Evolutionary conservation across 2,329 filamentous ascomycete species (phyloP).

Genomic region (Achaetomium macrosporum): DNA sequence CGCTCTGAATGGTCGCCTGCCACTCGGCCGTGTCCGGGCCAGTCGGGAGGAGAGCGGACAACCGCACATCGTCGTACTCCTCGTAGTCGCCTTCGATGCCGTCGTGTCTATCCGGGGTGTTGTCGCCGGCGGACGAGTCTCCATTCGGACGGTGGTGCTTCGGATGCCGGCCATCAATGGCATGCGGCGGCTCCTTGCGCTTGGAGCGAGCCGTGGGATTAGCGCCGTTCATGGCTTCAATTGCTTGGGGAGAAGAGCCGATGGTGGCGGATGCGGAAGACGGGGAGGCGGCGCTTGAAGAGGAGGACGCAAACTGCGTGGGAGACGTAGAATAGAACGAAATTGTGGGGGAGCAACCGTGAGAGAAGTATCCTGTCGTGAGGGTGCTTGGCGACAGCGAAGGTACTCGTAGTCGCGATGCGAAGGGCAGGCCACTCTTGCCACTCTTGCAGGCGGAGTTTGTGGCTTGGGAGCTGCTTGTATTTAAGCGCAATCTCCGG

Average conservation of each 20-base stretch:
- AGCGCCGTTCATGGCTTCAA: constrained; percentile 25
- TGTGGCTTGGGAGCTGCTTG: constrained; percentile 7
- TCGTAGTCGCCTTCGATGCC: constrained; percentile 40
- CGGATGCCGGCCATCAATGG: constrained; percentile 36
- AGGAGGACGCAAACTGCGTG: not conserved
- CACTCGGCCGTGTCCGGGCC: constrained; percentile 46
- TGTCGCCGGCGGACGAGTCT: constrained; percentile 44
- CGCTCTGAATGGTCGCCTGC: constrained; percentile 91
- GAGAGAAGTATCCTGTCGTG: too few relatives aligned
- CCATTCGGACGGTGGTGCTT: constrained; percentile 42
- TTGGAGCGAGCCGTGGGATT: constrained; percentile 36
- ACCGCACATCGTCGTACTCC: constrained; percentile 32
- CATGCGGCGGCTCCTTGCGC: constrained; percentile 44
- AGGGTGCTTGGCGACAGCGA: not conserved
- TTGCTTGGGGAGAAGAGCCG: not conserved
- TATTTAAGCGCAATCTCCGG: constrained; percentile 18
- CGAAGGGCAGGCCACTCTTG: not conserved
- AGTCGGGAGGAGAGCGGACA: constrained; percentile 25
- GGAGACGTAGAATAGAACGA: not conserved
- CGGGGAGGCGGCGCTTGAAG: not conserved
- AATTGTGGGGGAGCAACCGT: not conserved
- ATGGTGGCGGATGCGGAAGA: not conserved
- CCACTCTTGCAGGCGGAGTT: not conserved
- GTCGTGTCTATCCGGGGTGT: constrained; percentile 42
- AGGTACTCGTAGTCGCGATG: not conserved